These are phyloP conservation scores for Pistacia integerrima DNA, from an alignment of 345 rosid species.

Conservation along the genomic window DNA sequence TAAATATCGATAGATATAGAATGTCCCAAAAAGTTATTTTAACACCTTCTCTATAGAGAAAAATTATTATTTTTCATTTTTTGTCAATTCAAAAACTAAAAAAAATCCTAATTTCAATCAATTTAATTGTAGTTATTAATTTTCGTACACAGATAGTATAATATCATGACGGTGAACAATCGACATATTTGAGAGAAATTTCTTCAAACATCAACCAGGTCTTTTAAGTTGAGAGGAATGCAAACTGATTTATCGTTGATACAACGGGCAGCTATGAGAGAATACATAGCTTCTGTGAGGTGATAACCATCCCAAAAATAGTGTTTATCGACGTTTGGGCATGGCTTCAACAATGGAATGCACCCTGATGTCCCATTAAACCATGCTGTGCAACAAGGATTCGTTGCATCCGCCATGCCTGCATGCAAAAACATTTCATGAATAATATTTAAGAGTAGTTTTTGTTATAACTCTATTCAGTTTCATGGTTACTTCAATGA, in stretches of 20 bases:
- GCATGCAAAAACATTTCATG: slow-evolving; percentile 1
- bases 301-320: slow-evolving; percentile 56
- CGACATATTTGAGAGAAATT: background rate
- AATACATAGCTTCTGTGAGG: slow-evolving; percentile 31
- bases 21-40: no score
- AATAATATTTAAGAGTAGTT: no score
- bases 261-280: slow-evolving; percentile 36
- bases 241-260: slow-evolving; percentile 35
- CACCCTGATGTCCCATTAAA: slow-evolving; percentile 42
- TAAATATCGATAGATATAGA: no score
- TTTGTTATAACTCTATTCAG: no score
- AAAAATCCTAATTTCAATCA: no score
- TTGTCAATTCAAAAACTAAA: no score
- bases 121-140: no score
- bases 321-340: slow-evolving; percentile 27
- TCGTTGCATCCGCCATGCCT: slow-evolving; percentile 39
- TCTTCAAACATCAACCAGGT: slow-evolving; percentile 30
- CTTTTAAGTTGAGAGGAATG: slow-evolving; percentile 33
- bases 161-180: background rate
- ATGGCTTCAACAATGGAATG: slow-evolving; percentile 38
- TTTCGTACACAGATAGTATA: no score
- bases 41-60: no score
- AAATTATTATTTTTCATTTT: no score
- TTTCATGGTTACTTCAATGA: no score
- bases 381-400: slow-evolving; percentile 52